Evolutionary conservation across 177 flowering plant genomes (phyloP), one percentile per base, ranked within the genome.

Genomic region (Tripterygium wilfordii): DNA sequence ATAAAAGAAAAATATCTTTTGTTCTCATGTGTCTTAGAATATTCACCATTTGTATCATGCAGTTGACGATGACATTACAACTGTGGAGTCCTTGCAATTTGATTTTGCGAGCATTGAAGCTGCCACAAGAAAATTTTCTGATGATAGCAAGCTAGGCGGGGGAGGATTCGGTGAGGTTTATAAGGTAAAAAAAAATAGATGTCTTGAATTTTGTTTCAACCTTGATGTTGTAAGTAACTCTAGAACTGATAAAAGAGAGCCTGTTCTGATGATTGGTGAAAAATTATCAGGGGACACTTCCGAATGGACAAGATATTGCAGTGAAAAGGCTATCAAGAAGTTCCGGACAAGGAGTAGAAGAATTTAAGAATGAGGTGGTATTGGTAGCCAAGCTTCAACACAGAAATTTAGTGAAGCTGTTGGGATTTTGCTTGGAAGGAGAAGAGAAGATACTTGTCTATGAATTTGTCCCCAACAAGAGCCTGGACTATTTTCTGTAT

Each of bases 381-480:
- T 18, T 79, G 29, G 25, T 80, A 0, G 71, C 76, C n/a, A 78
- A 66, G 41, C 85, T 82, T 51, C 85, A 76, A 52, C 85, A 80
- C 48, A 70, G 79, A 30, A 85, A 82, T 60, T 61, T 82, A 8
- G 80, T 73, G 10, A 72, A 64, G 53, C 68, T 82, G 0, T 28
- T 80, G 27, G 95, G 95, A 16, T 82, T 62, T 43, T 74, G 87
- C 60, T 1, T 79, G 3, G 64, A 78, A 28, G 69, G 64, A 47
- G 56, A 45, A 2, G 95, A 85, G 28, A 78, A 62, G 58, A 31
- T 85, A 10, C 74, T 82, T 3, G 40, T 85, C 18, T 85, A 85
- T 33, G 87, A 85, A 37, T 82, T 17, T 31, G 53, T 75, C 15
- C 61, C 73, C 28, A 79, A 81, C 40, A 45, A 48, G 43, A 84